These are phyloP conservation scores for Monosporascus sp. DNA, from an alignment of 2,329 filamentous ascomycete species.

Conservation along the genomic window DNA sequence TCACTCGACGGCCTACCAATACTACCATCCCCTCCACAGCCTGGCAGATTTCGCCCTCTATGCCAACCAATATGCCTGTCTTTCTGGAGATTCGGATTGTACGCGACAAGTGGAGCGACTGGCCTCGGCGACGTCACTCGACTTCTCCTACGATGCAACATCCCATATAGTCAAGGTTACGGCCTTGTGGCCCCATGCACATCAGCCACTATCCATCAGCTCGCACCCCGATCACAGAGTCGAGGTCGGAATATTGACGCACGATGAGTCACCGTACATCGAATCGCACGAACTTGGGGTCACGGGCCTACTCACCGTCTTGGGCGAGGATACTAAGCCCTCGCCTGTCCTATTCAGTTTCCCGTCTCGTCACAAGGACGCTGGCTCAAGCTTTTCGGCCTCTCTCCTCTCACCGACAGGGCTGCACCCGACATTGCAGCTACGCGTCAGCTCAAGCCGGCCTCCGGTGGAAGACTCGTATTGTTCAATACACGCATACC, in stretches of 20 bases:
- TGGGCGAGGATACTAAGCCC: constrained; percentile 68
- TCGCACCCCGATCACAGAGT: constrained; percentile 48
- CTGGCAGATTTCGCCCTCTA: constrained; percentile 51
- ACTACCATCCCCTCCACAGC: constrained; percentile 59
- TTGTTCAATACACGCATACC: constrained; percentile 72
- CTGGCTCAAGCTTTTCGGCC: constrained; percentile 52
- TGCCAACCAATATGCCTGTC: constrained; percentile 36
- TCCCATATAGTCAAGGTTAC: constrained; percentile 61
- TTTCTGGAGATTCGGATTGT: constrained; percentile 16
- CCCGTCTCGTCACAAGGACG: constrained; percentile 68
- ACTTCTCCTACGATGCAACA: constrained; percentile 63
- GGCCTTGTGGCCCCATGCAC: constrained; percentile 53
- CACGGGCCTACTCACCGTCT: constrained; percentile 70
- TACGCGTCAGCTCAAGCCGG: constrained; percentile 53
- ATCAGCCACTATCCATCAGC: constrained; percentile 35
- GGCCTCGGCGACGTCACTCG: constrained; percentile 50
- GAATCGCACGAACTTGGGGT: constrained; percentile 72
- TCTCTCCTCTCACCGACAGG: constrained; percentile 68
- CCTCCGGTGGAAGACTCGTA: constrained; percentile 47
- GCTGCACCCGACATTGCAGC: constrained; percentile 74
- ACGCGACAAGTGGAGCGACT: constrained; percentile 17
- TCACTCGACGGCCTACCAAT: constrained; percentile 61
- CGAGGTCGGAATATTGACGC: constrained; percentile 75
- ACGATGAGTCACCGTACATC: constrained; percentile 52
- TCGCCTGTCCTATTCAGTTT: constrained; percentile 80